Evolutionary conservation across 306 rosid genomes (phyloP).

Genomic region (Trifolium pratense): DNA sequence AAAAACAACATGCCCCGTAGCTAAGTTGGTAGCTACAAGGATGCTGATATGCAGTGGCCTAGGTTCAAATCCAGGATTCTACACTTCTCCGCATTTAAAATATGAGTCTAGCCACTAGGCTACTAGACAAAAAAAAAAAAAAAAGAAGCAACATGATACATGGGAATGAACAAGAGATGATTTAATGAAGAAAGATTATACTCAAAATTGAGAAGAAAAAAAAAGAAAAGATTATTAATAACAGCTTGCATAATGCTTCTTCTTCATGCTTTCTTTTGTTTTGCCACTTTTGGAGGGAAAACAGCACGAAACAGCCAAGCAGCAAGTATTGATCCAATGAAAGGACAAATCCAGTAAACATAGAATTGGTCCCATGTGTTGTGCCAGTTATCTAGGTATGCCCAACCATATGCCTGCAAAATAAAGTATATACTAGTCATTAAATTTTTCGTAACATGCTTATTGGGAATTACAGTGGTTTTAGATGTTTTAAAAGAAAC

Average conservation of each 20-base stretch:
- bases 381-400: conserved; percentile 69
- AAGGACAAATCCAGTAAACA: conserved; percentile 85
- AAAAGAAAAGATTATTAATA: not conserved
- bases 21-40: no score
- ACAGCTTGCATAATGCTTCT: conserved; percentile 1
- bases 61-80: no score
- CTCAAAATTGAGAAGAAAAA: not conserved
- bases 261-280: conserved; percentile 66
- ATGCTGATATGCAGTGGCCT: no score
- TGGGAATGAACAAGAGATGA: not conserved
- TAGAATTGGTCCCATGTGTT: conserved; percentile 89
- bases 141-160: not conserved
- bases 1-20: no score
- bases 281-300: conserved; percentile 50
- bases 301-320: conserved; percentile 73
- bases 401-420: conserved; percentile 92
- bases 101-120: no score
- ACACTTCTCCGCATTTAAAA: no score
- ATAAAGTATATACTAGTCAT: not conserved
- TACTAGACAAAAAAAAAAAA: no score
- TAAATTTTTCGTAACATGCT: conserved; percentile 1
- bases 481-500: not conserved
- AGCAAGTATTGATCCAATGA: conserved; percentile 75
- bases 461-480: not conserved
- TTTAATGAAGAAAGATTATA: not conserved